Evolutionary conservation across 805 yeast genomes (phyloP).

Genomic region (Suhomyces tanzawaensis): DNA sequence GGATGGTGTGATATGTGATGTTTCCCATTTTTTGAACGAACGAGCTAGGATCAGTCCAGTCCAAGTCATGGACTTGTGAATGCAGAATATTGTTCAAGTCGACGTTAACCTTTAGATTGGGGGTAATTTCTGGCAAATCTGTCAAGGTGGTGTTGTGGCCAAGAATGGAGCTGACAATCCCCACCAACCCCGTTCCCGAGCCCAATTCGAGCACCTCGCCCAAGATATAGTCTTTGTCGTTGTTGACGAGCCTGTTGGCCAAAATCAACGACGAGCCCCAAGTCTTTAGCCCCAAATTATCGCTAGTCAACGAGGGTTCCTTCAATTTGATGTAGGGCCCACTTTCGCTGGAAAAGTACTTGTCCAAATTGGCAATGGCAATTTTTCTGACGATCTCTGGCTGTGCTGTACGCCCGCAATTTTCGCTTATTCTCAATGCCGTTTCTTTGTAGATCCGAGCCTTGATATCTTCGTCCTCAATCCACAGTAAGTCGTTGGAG

Average conservation of each 20-base stretch:
- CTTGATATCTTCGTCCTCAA: conserved; percentile 29
- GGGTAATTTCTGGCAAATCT: conserved; percentile 75
- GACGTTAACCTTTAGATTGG: conserved; percentile 62
- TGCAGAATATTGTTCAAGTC: conserved; percentile 42
- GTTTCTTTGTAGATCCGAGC: conserved; percentile 52
- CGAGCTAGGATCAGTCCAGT: conserved; percentile 69
- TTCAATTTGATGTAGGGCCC: conserved; percentile 39
- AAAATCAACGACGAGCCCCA: conserved; percentile 91
- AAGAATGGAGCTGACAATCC: conserved; percentile 60
- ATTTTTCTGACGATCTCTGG: conserved; percentile 69
- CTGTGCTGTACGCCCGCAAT: conserved; percentile 80
- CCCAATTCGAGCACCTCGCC: conserved; percentile 72
- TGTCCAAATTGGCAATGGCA: conserved; percentile 36
- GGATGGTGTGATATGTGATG: conserved; percentile 52
- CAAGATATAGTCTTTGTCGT: conserved; percentile 14
- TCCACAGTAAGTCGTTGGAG: conserved; percentile 50
- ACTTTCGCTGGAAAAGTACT: conserved; percentile 6
- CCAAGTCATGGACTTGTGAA: conserved; percentile 52
- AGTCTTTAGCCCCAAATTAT: conserved; percentile 86
- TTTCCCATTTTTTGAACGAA: conserved; percentile 27
- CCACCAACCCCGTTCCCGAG: conserved; percentile 91
- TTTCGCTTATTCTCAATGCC: conserved; percentile 68
- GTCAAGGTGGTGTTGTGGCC: conserved; percentile 59
- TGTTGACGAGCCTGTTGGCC: conserved; percentile 48
- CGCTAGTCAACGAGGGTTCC: conserved; percentile 87